phyloP scores from a whole-genome alignment of 352 stramenopile species.

The Phytopythium boreale region DNA sequence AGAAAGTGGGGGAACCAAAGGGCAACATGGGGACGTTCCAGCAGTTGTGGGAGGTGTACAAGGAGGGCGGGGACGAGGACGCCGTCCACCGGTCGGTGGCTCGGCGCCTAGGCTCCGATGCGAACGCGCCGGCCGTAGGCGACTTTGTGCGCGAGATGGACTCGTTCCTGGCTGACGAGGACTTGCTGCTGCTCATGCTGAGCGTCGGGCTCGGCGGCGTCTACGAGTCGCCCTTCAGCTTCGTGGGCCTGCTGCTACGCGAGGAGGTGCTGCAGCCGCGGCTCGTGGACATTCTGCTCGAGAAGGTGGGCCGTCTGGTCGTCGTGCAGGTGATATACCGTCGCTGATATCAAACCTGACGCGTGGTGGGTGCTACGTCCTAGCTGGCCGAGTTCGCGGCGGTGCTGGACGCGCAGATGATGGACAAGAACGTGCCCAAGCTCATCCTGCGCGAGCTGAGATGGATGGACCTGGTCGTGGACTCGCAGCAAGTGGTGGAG shows the following conservation, averaged over 20 bases:
- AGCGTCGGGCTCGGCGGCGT: conserved; percentile 37
- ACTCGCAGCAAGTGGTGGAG: conserved; percentile 41
- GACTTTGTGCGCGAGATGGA: conserved; percentile 39
- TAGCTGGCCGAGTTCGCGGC: conserved; percentile 42
- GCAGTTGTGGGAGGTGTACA: conserved; percentile 43
- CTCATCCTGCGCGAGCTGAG: conserved; percentile 63
- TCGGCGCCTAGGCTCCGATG: conserved; percentile 20
- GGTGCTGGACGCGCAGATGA: conserved; percentile 28
- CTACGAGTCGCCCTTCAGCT: conserved; percentile 47
- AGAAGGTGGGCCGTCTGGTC: conserved; percentile 23
- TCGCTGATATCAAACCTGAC: too few species aligned
- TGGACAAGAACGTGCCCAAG: conserved; percentile 54
- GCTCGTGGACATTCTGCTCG: conserved; percentile 48
- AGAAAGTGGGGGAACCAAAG: background rate
- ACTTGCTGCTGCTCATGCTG: conserved; percentile 45
- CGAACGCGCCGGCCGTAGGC: conserved; percentile 15
- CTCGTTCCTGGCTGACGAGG: conserved; percentile 24
- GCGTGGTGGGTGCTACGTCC: background rate
- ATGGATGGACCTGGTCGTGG: conserved; percentile 55
- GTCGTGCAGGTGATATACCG: too few species aligned
- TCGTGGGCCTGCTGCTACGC: conserved; percentile 49
- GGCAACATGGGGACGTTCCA: conserved; percentile 30
- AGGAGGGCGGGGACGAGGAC: conserved; percentile 37
- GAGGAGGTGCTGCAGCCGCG: conserved; percentile 42
- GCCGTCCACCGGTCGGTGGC: conserved; percentile 30